Percentiles rank a stretch among this genome's conserved stretches.
Conservation (phyloP, 179 eudicot genomes). For the Amaranthus tricolor region DNA sequence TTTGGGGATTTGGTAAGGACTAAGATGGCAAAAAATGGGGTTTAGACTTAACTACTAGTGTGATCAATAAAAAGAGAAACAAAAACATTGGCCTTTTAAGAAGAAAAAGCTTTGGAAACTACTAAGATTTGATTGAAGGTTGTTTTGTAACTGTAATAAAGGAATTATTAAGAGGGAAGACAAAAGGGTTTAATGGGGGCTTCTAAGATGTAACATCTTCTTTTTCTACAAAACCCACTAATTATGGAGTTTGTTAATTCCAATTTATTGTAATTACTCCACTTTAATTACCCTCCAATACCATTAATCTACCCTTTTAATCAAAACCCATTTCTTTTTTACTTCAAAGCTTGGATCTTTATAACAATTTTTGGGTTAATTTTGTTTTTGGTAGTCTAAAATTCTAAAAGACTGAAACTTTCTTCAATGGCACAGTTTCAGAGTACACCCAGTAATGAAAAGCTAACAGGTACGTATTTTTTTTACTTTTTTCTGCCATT, state of each 20-base stretch:
- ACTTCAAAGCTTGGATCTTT: neutral
- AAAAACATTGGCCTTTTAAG: constrained; percentile 10
- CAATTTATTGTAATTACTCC: constrained; percentile 8
- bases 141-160: neutral
- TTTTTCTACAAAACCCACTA: constrained; percentile 1
- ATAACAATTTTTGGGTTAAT: neutral
- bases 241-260: constrained; percentile 8
- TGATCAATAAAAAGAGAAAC: constrained; percentile 12
- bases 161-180: constrained; percentile 7
- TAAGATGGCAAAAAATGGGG: neutral
- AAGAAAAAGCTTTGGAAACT: constrained; percentile 22
- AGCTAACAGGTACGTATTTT: constrained; percentile 17
- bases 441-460: constrained; percentile 13
- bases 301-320: neutral
- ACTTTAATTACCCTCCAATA: neutral
- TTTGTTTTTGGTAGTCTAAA: neutral
- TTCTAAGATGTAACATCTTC: constrained; percentile 18
- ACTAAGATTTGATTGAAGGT: constrained; percentile 10
- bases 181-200: constrained; percentile 19
- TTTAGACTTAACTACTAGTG: neutral
- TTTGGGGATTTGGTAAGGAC: constrained; percentile 26
- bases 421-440: constrained; percentile 26
- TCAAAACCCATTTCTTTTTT: constrained; percentile 8
- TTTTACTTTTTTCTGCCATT: neutral
- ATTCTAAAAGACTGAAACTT: constrained; percentile 7